Evolutionary conservation across 73 alveolate species (phyloP), one percentile per base, ranked within the genome.

Genomic region (Breviolum minutum): DNA sequence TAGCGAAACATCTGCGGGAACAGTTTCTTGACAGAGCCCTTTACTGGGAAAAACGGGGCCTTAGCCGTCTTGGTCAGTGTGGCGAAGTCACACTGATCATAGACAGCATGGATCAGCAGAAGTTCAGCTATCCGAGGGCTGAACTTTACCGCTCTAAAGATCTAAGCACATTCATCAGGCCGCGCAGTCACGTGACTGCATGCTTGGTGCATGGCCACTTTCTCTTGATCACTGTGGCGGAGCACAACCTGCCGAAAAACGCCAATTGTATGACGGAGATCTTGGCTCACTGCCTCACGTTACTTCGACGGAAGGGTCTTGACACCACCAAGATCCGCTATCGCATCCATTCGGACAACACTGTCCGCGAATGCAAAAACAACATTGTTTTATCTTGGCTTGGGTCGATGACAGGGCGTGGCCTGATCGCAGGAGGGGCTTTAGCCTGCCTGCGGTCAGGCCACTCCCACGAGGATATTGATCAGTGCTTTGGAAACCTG

Each of bases 331-430:
- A 54, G 19, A 8, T 54, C 20, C 19, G 11, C 5, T 24, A 48
- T 5, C 70, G 70, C 5, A 54, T 81, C 12, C 90, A 81, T 6
- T 12, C 32, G 7, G 90, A 81, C 22, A 81, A 81, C 40, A 81
- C 90, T 6, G 68, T 54, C 62, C 30, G 90, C 0, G 90, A 81
- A 48, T 81, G 90, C 90, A 81, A 81, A 48, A 81, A 81, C 32
- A 81, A 81, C 12, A 81, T 81, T 14, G 40, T 81, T 0, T 29
- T 81, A 0, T 14, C 70, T 0, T 81, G 68, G 54, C 13, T 81
- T 2, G 90, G 48, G 5, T 48, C 90, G 17, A 40, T 81, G 20
- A 20, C 32, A 4, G 90, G 40, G 20, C 66, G 69, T 81, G 90
- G 90, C 69, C 32, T 81, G 70, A 7, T 54, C 48, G 90, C 70